Evolutionary conservation across 108 stramenopile genomes (phyloP), one percentile per base, ranked within the genome.

Genomic region (Skeletonema menzelii): DNA sequence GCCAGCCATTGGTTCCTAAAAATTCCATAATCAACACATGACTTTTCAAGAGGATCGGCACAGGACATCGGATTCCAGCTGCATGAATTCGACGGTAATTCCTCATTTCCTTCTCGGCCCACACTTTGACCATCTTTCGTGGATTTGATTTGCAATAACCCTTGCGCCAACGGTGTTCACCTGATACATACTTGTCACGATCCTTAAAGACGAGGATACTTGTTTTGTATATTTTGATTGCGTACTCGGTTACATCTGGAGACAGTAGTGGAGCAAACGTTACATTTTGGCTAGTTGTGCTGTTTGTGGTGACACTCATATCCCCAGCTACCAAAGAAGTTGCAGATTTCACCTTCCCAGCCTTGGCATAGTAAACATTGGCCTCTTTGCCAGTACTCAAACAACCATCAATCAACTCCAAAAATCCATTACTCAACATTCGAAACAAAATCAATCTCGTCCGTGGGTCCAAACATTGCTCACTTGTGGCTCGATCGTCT

Each of bases 101-200:
- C 4, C 98, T 87, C 88, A 98, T 88, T 83, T 99, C 98, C 82
- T 98, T 98, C 84, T 98, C 99, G 5, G 99, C 99, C 98, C 99
- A 98, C 12, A 97, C 87, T 70, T 98, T 97, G 70, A 99, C 99
- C 99, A 99, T 99, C 80, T 99, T 99, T 27, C 99, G 90, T 4
- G 99, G 99, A 83, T 99, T 99, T 59, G 88, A 89, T 82, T 92
- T 91, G 69, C 96, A 97, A 76, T 99, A 99, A 8, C 99, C 99
- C 47, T 94, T 85, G n/a, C 97, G 73, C 91, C 97, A 99, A 49
- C 99, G 88, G 81, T 97, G 94, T 89, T 99, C 99, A 34, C 99
- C 99, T 11, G 90, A 84, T 4, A 99, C 99, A 76, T 99, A 99
- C 87, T 95, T 96, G 76, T 98, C 97, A 6, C 99, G 85, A 84